Base-by-base conservation (phyloP, 2,329 filamentous ascomycete genomes). In the Trichoderma sp. region DNA sequence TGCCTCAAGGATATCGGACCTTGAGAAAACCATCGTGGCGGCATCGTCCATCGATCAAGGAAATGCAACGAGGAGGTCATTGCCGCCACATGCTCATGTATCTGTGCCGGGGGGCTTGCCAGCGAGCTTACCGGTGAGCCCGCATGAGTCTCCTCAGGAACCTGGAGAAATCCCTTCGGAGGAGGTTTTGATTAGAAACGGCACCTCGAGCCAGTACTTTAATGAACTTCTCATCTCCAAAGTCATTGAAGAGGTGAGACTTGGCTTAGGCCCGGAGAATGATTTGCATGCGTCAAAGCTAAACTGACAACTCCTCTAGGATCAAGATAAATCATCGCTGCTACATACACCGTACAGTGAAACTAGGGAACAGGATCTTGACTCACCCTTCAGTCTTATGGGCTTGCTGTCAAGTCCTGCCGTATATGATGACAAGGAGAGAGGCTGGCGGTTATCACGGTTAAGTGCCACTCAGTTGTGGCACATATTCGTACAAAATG, bases 211-310 rank as follows among this genome's bases (percentile, higher is more conserved):
- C 34, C 79, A 81, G 56, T 82, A 81, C 51, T 80, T 81, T n/a
- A 81, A 82, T 66, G 81, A 82, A 72, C 75, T 80, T 7, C 71
- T 82, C 12, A 74, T 82, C 1, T 81, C 81, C 3, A 75, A 77
- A 4, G 80, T 80, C 1, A 79, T 82, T 39, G 78, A 81, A 66
- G 77, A 81, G 75, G 81, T 79, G 57, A 65, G 53, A 57, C n/a
- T 28, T 57, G 12, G 9, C 28, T 61, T 34, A n/a, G 6, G 15
- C 21, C n/a, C 11, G 3, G 3, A 0, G 4, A 24, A 53, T 53
- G 4, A 24, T n/a, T 24, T 15, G 14, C 14, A 5, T 39, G 7
- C 7, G 56, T n/a, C n/a, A 47, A 4, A 1, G 11, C 7, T 12
- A 6, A 51, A 21, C 71, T 67, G 67, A 72, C 7, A 21, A 9